Conservation (phyloP, 257 asterid species). For the Nicotiana tomentosiformis region DNA sequence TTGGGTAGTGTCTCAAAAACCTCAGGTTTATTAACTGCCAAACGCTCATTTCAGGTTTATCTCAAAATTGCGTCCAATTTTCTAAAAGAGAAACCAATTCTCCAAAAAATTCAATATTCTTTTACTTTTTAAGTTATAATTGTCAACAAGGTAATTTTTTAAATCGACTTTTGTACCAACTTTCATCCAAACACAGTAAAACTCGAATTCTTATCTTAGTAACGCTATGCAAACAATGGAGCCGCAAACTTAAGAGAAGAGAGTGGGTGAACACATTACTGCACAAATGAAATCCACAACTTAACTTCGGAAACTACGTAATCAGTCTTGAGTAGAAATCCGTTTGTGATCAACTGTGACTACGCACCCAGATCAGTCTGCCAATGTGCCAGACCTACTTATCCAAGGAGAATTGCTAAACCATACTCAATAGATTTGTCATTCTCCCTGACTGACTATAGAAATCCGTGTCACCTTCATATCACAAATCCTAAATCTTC, state of each 20-base stretch:
- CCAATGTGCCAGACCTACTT: neutral
- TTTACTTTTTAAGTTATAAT: neutral
- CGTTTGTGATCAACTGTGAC: neutral
- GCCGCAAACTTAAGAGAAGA: neutral
- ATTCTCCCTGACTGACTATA: neutral
- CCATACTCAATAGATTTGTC: neutral
- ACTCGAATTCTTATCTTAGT: neutral
- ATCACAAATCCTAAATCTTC: constrained; percentile 1
- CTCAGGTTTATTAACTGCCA: constrained; percentile 2
- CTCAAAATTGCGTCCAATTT: neutral
- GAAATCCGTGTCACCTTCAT: neutral
- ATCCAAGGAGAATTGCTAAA: neutral
- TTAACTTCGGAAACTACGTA: neutral
- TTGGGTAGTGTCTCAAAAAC: neutral
- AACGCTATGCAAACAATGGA: neutral
- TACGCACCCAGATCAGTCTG: neutral
- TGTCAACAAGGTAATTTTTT: neutral
- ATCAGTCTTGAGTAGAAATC: neutral
- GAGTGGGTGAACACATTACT: neutral
- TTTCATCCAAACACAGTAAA: neutral
- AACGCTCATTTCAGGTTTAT: neutral
- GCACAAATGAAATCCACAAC: neutral
- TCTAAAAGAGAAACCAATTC: neutral
- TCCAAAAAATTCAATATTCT: neutral
- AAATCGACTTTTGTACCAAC: neutral